These are phyloP conservation scores for Dactylorhiza incarnata DNA, from an alignment of 106 monocot species.

Conservation along the genomic window DNA sequence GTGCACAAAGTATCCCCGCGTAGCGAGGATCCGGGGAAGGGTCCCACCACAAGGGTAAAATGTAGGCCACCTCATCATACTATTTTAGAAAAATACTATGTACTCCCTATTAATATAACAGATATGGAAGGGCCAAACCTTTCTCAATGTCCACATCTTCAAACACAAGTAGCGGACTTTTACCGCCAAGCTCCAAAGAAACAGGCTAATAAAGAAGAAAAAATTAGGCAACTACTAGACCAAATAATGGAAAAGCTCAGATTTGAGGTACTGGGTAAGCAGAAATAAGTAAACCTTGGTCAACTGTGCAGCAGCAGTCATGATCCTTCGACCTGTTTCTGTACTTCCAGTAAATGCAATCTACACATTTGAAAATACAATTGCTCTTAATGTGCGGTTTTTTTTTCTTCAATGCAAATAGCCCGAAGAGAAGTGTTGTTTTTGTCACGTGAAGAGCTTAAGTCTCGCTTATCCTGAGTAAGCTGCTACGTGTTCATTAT, in stretches of 20 bases:
- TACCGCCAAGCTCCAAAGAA: constrained; percentile 98
- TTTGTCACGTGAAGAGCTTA: neutral
- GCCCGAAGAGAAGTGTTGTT: neutral
- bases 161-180: constrained; percentile 98
- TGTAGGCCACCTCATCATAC: neutral
- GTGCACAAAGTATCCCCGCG: too few species aligned
- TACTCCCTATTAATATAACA: neutral
- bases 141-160: constrained; percentile 97
- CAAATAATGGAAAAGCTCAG: neutral
- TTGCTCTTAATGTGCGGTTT: neutral
- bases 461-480: neutral
- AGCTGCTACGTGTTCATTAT: neutral
- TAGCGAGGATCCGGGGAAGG: too few species aligned
- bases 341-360: constrained; percentile 94
- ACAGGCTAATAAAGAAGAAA: constrained; percentile 51
- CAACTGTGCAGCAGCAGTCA: constrained; percentile 78
- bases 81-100: neutral
- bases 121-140: constrained; percentile 34
- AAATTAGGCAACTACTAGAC: neutral
- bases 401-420: neutral
- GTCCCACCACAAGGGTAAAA: too few species aligned
- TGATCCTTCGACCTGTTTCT: constrained; percentile 80
- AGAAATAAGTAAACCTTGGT: constrained; percentile 55
- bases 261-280: neutral
- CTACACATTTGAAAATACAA: constrained; percentile 22